Conservation (phyloP, 179 eudicot species). For the Nepenthes alata region DNA sequence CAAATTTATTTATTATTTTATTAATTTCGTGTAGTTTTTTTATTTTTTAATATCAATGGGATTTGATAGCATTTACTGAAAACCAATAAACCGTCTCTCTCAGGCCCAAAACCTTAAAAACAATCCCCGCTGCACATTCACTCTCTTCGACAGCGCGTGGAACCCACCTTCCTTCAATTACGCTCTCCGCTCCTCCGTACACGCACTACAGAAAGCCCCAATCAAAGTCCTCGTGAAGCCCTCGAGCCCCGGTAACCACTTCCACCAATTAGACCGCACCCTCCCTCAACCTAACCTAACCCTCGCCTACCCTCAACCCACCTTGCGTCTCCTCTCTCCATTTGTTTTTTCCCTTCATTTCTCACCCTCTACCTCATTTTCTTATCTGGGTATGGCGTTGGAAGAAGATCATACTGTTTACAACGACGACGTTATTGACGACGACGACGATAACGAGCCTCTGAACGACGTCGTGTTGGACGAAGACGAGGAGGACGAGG, state of each 20-base stretch:
- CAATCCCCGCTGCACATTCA: too few species aligned
- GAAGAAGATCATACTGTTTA: constrained; percentile 14
- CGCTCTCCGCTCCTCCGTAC: too few species aligned
- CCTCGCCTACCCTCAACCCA: neutral
- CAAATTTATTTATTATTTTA: too few species aligned
- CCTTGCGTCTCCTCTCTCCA: neutral
- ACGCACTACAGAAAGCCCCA: neutral
- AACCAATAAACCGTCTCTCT: too few species aligned
- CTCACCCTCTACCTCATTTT: neutral
- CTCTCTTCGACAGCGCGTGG: too few species aligned
- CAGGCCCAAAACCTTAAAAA: too few species aligned
- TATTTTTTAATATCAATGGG: too few species aligned
- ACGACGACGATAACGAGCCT: constrained; percentile 25
- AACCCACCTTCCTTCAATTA: too few species aligned
- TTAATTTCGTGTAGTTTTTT: too few species aligned
- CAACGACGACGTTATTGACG: constrained; percentile 34
- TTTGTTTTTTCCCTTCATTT: neutral
- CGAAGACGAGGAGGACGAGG: constrained; percentile 17
- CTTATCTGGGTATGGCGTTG: constrained; percentile 14
- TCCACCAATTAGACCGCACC: constrained; percentile 7
- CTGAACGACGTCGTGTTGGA: constrained; percentile 16
- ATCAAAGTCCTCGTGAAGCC: constrained; percentile 26
- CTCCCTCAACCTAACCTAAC: constrained; percentile 14
- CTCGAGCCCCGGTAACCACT: neutral
- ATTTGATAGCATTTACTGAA: too few species aligned